Evolutionary conservation across 164 flowering plant species (phyloP).

Genomic region (Cinnamomum chago): DNA sequence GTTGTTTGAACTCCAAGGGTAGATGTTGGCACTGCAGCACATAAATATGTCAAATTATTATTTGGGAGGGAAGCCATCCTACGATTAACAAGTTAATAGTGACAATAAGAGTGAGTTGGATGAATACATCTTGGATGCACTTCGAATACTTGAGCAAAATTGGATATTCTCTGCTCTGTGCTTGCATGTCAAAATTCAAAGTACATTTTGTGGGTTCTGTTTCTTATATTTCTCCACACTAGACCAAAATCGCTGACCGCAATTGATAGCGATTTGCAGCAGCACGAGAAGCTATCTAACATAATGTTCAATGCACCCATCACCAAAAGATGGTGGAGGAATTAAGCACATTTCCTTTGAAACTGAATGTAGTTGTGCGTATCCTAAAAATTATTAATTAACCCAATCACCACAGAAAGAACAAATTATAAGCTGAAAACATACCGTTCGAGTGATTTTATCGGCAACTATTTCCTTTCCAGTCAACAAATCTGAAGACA

Average conservation of each 20-base stretch:
- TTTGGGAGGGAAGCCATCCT: background rate
- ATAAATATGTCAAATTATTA: background rate
- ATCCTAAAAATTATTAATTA: background rate
- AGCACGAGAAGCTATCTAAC: background rate
- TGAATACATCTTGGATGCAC: background rate
- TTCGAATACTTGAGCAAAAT: background rate
- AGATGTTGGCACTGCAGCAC: background rate
- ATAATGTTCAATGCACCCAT: background rate
- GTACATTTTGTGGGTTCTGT: background rate
- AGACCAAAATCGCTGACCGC: background rate
- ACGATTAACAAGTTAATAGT: no score
- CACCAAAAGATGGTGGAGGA: background rate
- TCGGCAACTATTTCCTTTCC: constrained; percentile 16
- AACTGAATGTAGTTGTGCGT: background rate
- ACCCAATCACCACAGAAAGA: background rate
- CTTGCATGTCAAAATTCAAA: no score
- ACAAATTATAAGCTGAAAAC: constrained; percentile 3
- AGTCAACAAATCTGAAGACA: constrained; percentile 19
- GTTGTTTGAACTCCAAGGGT: background rate
- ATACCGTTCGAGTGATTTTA: constrained; percentile 21
- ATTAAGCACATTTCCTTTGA: background rate
- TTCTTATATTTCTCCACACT: background rate
- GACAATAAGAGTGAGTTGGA: background rate
- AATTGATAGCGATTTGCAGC: background rate
- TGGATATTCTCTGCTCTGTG: background rate